Evolutionary conservation across 2,329 filamentous ascomycete species (phyloP).

Genomic region (Arthrobotrys sphaeroides): DNA sequence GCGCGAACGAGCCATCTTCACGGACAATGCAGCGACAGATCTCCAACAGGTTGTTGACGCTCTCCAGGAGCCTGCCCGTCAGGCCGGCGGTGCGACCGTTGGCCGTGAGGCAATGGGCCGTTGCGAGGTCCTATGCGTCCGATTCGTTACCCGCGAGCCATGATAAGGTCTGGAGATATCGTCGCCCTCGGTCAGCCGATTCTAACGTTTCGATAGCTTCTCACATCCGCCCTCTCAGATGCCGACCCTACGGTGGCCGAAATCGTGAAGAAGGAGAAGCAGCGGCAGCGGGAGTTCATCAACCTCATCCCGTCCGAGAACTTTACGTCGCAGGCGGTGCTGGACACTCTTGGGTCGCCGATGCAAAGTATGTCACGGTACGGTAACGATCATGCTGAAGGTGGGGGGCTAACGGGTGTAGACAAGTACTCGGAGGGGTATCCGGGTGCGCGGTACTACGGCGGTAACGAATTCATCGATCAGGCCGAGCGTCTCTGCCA

Average conservation of each 20-base stretch:
- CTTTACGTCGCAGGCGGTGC: conserved; percentile 90
- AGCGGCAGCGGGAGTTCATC: conserved; percentile 96
- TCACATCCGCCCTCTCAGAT: conserved; percentile 79
- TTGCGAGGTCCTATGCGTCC: conserved; percentile 30
- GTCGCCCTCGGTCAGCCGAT: background rate
- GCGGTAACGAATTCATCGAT: conserved; percentile 96
- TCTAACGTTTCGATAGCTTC: conserved; percentile 68
- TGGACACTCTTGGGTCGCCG: conserved; percentile 89
- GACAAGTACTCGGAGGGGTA: conserved; percentile 97
- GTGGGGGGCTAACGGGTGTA: conserved; percentile 59
- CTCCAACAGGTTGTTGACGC: conserved; percentile 22
- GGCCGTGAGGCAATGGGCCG: conserved; percentile 25
- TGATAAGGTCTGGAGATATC: conserved; percentile 25
- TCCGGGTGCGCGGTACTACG: conserved; percentile 94
- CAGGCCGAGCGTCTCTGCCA: conserved; percentile 89
- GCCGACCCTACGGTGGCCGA: conserved; percentile 87
- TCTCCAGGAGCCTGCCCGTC: background rate
- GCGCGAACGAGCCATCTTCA: background rate
- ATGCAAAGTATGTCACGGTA: conserved; percentile 79
- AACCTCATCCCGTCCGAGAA: conserved; percentile 96
- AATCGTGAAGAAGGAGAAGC: conserved; percentile 96
- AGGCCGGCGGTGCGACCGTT: conserved; percentile 20
- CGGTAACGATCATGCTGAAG: background rate
- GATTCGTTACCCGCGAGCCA: conserved; percentile 45
- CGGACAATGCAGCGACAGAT: conserved; percentile 49